Base-by-base conservation (phyloP, 208 protist genomes). In the Trypanosomatidae sp. region DNA sequence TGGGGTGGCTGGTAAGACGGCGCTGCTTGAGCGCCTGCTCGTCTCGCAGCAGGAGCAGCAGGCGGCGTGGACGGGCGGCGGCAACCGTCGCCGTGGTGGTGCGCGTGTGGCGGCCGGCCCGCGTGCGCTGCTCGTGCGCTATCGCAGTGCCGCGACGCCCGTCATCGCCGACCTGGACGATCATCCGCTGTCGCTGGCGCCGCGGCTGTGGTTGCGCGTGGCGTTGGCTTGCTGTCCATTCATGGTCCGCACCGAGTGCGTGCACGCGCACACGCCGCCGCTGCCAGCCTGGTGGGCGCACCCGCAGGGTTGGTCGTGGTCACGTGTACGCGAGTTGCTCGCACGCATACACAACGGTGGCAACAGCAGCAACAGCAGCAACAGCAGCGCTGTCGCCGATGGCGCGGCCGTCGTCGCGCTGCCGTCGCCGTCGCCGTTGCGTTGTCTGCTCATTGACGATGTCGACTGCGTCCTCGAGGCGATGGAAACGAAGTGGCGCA, bases 161-260 rank as follows among this genome's bases (percentile, higher is more conserved):
- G 85, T 86, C 64, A 46, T 77, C 10, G 66, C 81, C 0, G 81
- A 81, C 41, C 45, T 90, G 24, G 81, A 90, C 33, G 81, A 90
- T 53, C 71, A 90, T 46, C 81, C 81, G 4, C 40, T 86, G 7
- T 75, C 81, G 30, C 86, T 90, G 45, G 48, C 81, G 0, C 30
- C 81, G 0, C 72, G 81, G 21, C 83, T 90, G 35, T 90, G 81
- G 81, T 90, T 90, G 19, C 75, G 81, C 48, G 81, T 77, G 3
- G 81, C 72, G 18, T 62, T 90, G 11, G 62, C 75, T 2, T 78
- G 65, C 13, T 79, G 71, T 30, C 81, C 81, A 0, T 86, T 67
- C 37, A 54, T 86, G 26, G 60, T 85, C n/a, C 71, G 67, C 33
- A 75, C 67, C 6, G 75, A 90, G 41, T 69, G 79, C 39, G 68